These are phyloP conservation scores for Agrocybe praecox DNA, from an alignment of 768 basidiomycete species.

Conservation along the genomic window DNA sequence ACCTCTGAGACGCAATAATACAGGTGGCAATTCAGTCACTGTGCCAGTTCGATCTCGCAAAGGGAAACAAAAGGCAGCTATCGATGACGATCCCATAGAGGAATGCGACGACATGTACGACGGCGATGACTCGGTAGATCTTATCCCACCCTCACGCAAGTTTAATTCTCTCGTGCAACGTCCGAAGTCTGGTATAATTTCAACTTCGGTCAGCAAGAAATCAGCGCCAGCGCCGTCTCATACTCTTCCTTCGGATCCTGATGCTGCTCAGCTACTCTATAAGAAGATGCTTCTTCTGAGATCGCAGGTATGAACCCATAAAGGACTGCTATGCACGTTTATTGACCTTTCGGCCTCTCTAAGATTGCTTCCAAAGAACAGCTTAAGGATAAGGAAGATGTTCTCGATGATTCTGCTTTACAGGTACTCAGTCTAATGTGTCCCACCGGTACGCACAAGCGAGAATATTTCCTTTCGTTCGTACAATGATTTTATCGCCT, in stretches of 20 bases:
- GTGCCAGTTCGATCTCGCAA: conserved; percentile 23
- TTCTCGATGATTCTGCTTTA: conserved; percentile 37
- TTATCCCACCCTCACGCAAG: neutral
- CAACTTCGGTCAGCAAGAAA: conserved; percentile 9
- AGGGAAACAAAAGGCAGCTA: conserved; percentile 26
- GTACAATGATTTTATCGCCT: neutral
- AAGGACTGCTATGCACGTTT: neutral
- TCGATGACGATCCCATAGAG: conserved; percentile 36
- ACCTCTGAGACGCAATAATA: conserved; percentile 20
- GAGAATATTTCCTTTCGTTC: neutral
- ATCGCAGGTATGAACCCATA: conserved; percentile 20
- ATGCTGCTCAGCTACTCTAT: conserved; percentile 24
- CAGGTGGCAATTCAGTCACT: conserved; percentile 19
- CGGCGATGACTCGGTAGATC: conserved; percentile 2
- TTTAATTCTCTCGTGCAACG: neutral
- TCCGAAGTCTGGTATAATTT: neutral
- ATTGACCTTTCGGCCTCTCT: conserved; percentile 8
- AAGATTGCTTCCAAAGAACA: conserved; percentile 30
- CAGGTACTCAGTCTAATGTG: conserved; percentile 37
- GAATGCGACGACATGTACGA: conserved; percentile 28
- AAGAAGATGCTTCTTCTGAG: conserved; percentile 24
- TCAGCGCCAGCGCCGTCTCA: neutral
- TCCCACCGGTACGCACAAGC: conserved; percentile 37
- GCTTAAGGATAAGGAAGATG: conserved; percentile 27
- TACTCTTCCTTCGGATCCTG: neutral